These are phyloP conservation scores for Chrysoporthe deuterocubensis DNA, from an alignment of 2,329 filamentous ascomycete genomes.

Conservation along the genomic window DNA sequence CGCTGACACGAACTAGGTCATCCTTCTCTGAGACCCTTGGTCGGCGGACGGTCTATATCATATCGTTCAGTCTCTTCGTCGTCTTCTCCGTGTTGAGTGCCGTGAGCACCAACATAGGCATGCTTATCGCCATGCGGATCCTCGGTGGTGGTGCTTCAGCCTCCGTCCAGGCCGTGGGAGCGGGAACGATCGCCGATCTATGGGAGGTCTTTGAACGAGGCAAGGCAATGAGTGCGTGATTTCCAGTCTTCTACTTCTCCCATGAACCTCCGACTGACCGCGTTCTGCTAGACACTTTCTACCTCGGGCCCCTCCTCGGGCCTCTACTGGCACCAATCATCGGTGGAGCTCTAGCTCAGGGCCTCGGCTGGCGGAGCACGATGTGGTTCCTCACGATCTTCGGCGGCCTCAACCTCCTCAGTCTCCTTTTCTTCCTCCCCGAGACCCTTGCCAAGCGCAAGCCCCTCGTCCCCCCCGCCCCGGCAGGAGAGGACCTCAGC, in stretches of 20 bases:
- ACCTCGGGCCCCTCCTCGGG: slow-evolving; percentile 76
- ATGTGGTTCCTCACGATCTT: slow-evolving; percentile 79
- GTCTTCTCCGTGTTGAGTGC: slow-evolving; percentile 73
- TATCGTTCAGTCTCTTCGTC: slow-evolving; percentile 73
- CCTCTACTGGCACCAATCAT: slow-evolving; percentile 78
- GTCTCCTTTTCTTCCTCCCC: slow-evolving; percentile 65
- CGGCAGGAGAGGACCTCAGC: slow-evolving; percentile 20
- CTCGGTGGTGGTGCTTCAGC: slow-evolving; percentile 77
- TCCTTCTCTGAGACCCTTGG: slow-evolving; percentile 76
- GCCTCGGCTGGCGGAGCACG: slow-evolving; percentile 74
- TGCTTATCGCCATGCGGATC: slow-evolving; percentile 79
- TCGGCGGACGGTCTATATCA: slow-evolving; percentile 76
- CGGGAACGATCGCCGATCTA: slow-evolving; percentile 80
- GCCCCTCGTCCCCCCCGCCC: slow-evolving; percentile 21
- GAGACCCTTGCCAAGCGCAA: slow-evolving; percentile 61
- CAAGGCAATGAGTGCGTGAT: slow-evolving; percentile 68
- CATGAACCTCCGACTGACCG: background rate
- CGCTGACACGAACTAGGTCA: slow-evolving; percentile 46
- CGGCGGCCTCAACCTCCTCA: slow-evolving; percentile 60
- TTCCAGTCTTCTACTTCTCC: background rate
- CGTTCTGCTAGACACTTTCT: slow-evolving; percentile 57
- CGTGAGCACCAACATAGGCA: slow-evolving; percentile 69
- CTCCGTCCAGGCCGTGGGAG: slow-evolving; percentile 81
- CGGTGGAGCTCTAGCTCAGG: slow-evolving; percentile 72
- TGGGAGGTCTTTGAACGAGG: slow-evolving; percentile 77